Evolutionary conservation across 306 rosid genomes (phyloP), one percentile per base, ranked within the genome.

Genomic region (Fagus crenata): DNA sequence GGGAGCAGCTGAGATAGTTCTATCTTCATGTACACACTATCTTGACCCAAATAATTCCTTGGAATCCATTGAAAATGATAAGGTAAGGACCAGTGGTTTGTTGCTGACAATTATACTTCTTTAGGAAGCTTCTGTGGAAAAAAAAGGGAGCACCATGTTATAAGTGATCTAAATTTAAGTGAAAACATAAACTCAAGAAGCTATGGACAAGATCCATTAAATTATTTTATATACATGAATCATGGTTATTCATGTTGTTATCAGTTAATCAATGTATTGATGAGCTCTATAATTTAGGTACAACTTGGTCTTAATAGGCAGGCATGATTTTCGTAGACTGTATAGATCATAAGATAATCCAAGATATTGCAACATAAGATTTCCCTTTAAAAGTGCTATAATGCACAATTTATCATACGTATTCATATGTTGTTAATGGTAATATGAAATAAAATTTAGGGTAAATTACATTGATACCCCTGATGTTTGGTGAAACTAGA

Each of bases 1-100:
- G 82, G 99, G 97, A 76, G 99, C 99, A 49, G 97, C 96, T 14
- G 99, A 95, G 87, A 89, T 95, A 59, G 89, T 95, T 67, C 81
- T 95, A 58, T 84, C 86, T 71, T 61, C 97, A 6, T 95, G 99
- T 67, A 81, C 88, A 8, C 86, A 77, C 61, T 92, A 89, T 86
- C 81, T 90, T 75, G 96, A 91, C 69, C 87, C 91, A 86, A 81
- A 86, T 82, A 92, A 92, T 81, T 85, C 84, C 46, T 59, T 77
- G 73, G 86, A 84, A 67, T 81, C 90, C 71, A 83, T 92, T 49
- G 86, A 82, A 59, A 82, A 81, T 76, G 87, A 89, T 51, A 85
- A 88, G 98, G 97, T 92, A 72, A 71, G 94, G 65, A 81, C 67
- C 31, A 13, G 72, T 40, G 55, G 69, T 71, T 76, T 80, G 56